Base-by-base conservation (phyloP, 2,329 filamentous ascomycete genomes). In the Alternaria brassicicola region DNA sequence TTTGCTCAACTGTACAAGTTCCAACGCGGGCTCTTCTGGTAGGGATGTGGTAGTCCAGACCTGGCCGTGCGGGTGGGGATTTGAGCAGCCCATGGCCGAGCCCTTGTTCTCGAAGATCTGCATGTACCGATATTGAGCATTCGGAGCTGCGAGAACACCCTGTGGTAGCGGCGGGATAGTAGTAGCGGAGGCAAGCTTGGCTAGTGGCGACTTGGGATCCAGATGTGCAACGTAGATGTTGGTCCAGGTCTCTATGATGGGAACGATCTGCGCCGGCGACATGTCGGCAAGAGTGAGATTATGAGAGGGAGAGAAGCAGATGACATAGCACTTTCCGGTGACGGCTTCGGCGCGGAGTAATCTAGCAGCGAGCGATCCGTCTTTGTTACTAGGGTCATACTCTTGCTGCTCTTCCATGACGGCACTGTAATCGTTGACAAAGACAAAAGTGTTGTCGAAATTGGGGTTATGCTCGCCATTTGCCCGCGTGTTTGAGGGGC, bases 81-180 rank as follows among this genome's bases (percentile, higher is more conserved):
- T 99, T 1, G 94, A 98, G 82, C 95, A 99, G 50, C 95, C 95
- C 95, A 99, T 99, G 10, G 94, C 92, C 1, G 91, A 88, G 50
- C 95, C 95, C 80, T 99, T 99, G 83, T 99, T 99, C 81, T 99
- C 95, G 63, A 99, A 99, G 64, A 99, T 98, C 76, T 99, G 95
- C 93, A 99, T 97, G 80, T 96, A 98, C 52, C 90, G 87, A 70
- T 96, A 92, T 78, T 96, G 92, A 52, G 90, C 85, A 50, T 84
- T 87, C 4, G 92, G 89, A 26, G 80, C 79, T 7, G 79, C 74
- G 9, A 77, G 62, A 47, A 79, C 76, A 12, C 81, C 78, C 9
- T 81, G 77, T 21, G 80, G 78, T 35, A 80, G 75, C 8, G 83
- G 80, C 6, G 82, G 78, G 35, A 85, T 70, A 6, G 80, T 80